Percentiles rank a stretch among this genome's conserved stretches.
phyloP scores from a whole-genome alignment of 2,329 filamentous ascomycete species.

The Claviceps africana region DNA sequence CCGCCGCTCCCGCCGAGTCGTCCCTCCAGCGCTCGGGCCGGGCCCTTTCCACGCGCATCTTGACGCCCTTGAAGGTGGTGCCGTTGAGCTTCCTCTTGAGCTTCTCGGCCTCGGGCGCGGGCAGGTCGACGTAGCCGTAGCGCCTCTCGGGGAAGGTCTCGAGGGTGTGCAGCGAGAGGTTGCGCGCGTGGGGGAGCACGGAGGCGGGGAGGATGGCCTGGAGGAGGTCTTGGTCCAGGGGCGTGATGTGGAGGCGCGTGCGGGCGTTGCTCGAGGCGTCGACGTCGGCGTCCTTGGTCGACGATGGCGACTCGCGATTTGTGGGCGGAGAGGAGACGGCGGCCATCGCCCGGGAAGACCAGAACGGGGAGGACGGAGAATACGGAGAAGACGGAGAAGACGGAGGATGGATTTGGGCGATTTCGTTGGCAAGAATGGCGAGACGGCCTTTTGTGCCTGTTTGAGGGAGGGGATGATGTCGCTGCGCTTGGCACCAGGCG shows the following conservation, averaged over 20 bases:
- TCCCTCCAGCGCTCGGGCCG: conserved; percentile 24
- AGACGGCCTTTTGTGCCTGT: no score
- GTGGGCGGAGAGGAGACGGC: neutral
- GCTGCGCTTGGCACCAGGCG: no score
- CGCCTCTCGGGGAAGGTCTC: conserved; percentile 80
- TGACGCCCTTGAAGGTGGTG: conserved; percentile 66
- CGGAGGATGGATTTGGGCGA: no score
- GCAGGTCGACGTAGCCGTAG: conserved; percentile 83
- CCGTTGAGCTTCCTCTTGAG: conserved; percentile 85
- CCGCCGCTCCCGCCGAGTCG: neutral
- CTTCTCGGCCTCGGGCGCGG: conserved; percentile 71
- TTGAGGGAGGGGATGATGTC: no score
- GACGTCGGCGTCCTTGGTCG: neutral
- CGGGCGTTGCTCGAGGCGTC: conserved; percentile 7
- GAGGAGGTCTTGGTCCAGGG: conserved; percentile 63
- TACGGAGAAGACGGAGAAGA: neutral
- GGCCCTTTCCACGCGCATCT: conserved; percentile 74
- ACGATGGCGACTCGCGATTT: neutral
- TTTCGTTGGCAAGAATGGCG: no score
- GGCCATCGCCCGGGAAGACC: conserved; percentile 1
- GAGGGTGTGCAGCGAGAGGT: conserved; percentile 77
- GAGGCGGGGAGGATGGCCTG: conserved; percentile 57
- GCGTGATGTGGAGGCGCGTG: conserved; percentile 64
- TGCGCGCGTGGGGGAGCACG: conserved; percentile 51
- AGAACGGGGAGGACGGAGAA: neutral